Conservation (phyloP, 2,329 filamentous ascomycete species). For the Colletotrichum tropicicola region DNA sequence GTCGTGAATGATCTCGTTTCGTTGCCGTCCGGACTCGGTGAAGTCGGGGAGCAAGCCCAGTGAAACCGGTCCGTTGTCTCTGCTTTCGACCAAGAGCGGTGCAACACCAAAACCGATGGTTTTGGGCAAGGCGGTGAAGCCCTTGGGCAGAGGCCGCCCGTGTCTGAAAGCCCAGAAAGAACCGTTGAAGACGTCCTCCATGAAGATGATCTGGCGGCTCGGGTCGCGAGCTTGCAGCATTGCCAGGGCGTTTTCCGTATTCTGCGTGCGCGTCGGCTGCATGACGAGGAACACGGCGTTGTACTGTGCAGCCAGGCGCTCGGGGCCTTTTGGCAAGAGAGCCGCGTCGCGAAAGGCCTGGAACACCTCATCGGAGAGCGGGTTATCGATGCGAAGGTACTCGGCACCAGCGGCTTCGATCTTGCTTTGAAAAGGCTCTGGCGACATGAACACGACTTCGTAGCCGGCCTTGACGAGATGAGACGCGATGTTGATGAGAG, state of each 20-base stretch:
- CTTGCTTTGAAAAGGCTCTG: conserved; percentile 37
- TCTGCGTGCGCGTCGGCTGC: not conserved
- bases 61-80: conserved; percentile 41
- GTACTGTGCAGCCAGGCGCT: conserved; percentile 17
- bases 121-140: conserved; percentile 33
- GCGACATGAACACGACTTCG: conserved; percentile 46
- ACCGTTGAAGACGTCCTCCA: conserved; percentile 41
- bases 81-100: conserved; percentile 40
- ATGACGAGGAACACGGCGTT: conserved; percentile 26
- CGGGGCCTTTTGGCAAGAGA: conserved; percentile 24
- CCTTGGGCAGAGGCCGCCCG: conserved; percentile 36
- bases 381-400: conserved; percentile 35
- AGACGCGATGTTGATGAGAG: conserved; percentile 39
- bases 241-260: conserved; percentile 29
- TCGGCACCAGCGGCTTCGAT: conserved; percentile 44
- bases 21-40: conserved; percentile 37
- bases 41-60: conserved; percentile 40
- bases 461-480: conserved; percentile 45
- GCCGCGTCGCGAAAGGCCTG: not conserved
- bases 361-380: not conserved
- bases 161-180: conserved; percentile 39
- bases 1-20: conserved; percentile 34
- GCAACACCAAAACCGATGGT: conserved; percentile 43
- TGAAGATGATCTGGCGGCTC: conserved; percentile 40
- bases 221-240: conserved; percentile 36